Evolutionary conservation across 495 filamentous ascomycete species (phyloP), one percentile per base, ranked within the genome.

Genomic region (Hypoxylon subgilvum): DNA sequence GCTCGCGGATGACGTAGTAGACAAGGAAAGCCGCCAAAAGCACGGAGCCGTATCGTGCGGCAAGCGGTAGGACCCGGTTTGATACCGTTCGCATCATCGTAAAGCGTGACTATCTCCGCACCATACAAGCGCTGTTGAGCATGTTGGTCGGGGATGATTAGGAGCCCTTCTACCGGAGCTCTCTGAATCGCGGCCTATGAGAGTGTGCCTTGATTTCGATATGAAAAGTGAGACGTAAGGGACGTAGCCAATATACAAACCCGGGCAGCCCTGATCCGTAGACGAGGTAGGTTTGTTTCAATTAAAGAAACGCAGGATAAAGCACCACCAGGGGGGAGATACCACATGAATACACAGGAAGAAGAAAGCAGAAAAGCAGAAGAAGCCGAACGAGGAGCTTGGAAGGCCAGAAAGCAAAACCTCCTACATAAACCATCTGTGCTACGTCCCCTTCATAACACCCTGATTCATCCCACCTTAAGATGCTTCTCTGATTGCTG

Each of bases 21-120:
- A 70, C 57, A 6, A 70, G 45, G 8, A 70, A 4, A 42, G 51
- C 67, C 14, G 65, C 65, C 18, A 70, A 31, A 14, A 70, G 48
- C 12, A 70, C 54, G 2, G 61, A 61, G 36, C 32, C 44, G 18
- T 66, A 70, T 36, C 67, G 67, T 54, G 48, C 61, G 21, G 54
- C 40, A 41, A 68, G 50, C 21, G 67, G 67, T 31, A 70, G 35
- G 16, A 64, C 42, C 45, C 67, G 61, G 45, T 68, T 70, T 39
- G 67, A 63, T 52, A 69, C 52, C 17, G 55, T 46, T 58, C 65
- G 65, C 67, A 70, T 68, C 62, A 60, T 57, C n/a, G 9, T 50
- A 42, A 45, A 43, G 22, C 52, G 56, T 53, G 44, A 61, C 51
- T 67, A 69, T 65, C 46, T 67, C 64, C 67, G 46, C 36, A 51